These are phyloP conservation scores for Quercus berberidifolia DNA, from an alignment of 306 rosid genomes.

Conservation along the genomic window DNA sequence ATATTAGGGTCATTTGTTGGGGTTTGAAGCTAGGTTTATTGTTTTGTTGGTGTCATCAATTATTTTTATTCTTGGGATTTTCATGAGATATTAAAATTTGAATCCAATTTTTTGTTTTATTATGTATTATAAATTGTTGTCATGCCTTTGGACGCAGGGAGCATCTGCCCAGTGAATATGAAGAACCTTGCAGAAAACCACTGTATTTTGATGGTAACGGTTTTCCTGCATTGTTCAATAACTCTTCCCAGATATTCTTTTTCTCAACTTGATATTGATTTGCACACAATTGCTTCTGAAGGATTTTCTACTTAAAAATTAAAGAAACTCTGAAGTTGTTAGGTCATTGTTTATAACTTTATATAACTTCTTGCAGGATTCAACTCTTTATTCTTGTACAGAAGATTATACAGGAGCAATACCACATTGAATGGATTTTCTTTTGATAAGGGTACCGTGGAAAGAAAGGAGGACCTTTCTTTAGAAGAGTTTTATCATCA, in stretches of 20 bases:
- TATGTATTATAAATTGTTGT: not conserved
- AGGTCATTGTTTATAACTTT: not conserved
- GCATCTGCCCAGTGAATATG: slow-evolving; percentile 36
- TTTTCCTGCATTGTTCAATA: slow-evolving; percentile 3
- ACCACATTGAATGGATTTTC: slow-evolving; percentile 68
- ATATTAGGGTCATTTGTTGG: not conserved
- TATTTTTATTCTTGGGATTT: not conserved
- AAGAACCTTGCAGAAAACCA: slow-evolving; percentile 34
- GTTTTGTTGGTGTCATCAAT: not conserved
- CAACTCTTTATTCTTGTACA: slow-evolving; percentile 70
- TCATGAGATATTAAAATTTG: not conserved
- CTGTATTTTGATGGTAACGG: slow-evolving; percentile 69
- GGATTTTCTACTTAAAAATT: not conserved
- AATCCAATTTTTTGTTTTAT: slow-evolving; percentile 2
- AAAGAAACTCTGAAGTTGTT: not conserved
- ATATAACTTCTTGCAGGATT: slow-evolving; percentile 59
- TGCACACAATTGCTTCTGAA: not conserved
- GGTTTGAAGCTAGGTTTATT: not conserved
- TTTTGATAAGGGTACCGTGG: slow-evolving; percentile 70
- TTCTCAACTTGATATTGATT: not conserved
- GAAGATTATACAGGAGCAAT: slow-evolving; percentile 80
- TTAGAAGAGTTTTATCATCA: slow-evolving; percentile 48
- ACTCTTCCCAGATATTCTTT: not conserved
- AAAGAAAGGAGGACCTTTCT: slow-evolving; percentile 55
- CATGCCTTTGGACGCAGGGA: slow-evolving; percentile 49